Conservation (phyloP, 768 basidiomycete species). For the Pleurotus tuber-regium region DNA sequence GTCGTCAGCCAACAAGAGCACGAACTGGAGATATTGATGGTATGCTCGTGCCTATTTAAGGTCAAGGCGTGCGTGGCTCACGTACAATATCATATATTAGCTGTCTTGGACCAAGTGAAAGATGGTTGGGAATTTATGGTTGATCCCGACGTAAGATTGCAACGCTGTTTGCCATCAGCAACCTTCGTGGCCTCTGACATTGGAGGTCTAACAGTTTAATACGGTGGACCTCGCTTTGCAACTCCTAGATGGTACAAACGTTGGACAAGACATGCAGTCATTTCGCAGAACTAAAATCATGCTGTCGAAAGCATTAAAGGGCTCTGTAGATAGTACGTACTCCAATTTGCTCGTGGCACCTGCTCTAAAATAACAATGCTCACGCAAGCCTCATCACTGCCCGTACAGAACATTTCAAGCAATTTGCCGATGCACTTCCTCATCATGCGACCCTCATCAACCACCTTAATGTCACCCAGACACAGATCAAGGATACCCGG, state of each 20-base stretch:
- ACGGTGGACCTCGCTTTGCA: conserved; percentile 91
- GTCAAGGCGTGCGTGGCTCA: conserved; percentile 2
- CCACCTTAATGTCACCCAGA: conserved; percentile 71
- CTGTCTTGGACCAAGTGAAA: conserved; percentile 80
- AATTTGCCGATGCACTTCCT: conserved; percentile 91
- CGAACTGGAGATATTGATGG: conserved; percentile 85
- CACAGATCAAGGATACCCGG: conserved; percentile 70
- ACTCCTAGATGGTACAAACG: conserved; percentile 73
- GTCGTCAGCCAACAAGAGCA: conserved; percentile 50
- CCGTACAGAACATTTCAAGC: conserved; percentile 80
- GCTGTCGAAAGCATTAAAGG: conserved; percentile 78
- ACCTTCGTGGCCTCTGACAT: conserved; percentile 9
- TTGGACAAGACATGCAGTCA: conserved; percentile 72
- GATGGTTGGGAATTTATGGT: conserved; percentile 90
- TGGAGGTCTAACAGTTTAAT: conserved; percentile 94
- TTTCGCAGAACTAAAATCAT: conserved; percentile 75
- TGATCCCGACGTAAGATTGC: conserved; percentile 65
- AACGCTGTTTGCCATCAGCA: no score
- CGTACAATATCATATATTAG: conserved; percentile 34
- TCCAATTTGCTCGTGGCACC: not conserved
- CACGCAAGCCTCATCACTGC: conserved; percentile 12
- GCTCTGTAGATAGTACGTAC: conserved; percentile 82
- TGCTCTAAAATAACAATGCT: not conserved
- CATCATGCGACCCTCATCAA: conserved; percentile 80
- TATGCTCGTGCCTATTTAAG: conserved; percentile 29